Evolutionary conservation across 192 early-diverging fungal species (phyloP), one percentile per base, ranked within the genome.

Genomic region (Entomortierella beljakovae): DNA sequence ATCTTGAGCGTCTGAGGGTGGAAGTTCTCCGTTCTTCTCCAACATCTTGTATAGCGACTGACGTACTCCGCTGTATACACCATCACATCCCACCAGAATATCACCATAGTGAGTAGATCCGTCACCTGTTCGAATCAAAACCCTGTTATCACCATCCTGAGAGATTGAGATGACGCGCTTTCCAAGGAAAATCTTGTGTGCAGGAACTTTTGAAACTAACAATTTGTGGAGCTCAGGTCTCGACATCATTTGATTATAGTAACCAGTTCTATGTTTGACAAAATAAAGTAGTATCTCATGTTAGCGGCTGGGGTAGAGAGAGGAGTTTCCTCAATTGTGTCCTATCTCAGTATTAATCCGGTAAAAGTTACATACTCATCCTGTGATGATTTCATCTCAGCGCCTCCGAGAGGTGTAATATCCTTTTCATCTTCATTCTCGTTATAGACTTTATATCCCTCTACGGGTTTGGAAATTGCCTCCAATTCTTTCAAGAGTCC

Each of bases 61-160:
- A 16, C 67, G 56, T 2, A 69, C 67, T 13, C 56, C 57, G 13
- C 57, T 59, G 29, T 69, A 69, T 5, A 57, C 67, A 16, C 67
- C 67, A 50, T 69, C 67, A 37, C 42, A 23, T 20, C 67, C 67
- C n/a, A 69, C 33, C 1, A 66, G 64, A 18, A 66, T 66, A 6
- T 66, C 64, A 16, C 37, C 64, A 8, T 66, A 35, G 29, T 66
- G 54, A 20, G 53, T 40, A n/a, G 23, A 40, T 9, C 64, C 64
- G 32, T 66, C 64, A 28, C 40, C 46, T 15, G 64, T 66, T 16
- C 64, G 53, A 29, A 66, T 57, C 28, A 66, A 25, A 3, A 66
- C 64, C 6, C 57, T 40, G 28, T 52, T 37, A 6, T 34, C 25
- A 2, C 29, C 22, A 33, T 50, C 20, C 11, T 72, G 42, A 11